phyloP scores from a whole-genome alignment of 2,329 filamentous ascomycete genomes.

The Phialophora chinensis region DNA sequence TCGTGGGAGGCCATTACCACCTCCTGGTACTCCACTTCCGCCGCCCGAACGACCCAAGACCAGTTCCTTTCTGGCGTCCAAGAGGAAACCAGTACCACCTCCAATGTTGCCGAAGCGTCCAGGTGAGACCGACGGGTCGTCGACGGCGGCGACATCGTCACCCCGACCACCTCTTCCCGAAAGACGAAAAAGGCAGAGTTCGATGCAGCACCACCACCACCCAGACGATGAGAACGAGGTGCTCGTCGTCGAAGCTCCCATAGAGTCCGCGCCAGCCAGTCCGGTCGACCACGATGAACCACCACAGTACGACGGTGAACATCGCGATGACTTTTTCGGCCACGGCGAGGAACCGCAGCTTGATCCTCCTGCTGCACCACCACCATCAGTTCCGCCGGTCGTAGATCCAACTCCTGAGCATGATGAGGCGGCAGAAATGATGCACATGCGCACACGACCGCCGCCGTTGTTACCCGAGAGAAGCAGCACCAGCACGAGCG shows the following conservation, averaged over 20 bases:
- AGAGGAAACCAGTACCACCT: constrained; percentile 67
- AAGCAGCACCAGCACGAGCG: background rate
- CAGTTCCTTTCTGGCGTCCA: constrained; percentile 64
- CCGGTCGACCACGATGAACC: constrained; percentile 47
- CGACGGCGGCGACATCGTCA: constrained; percentile 39
- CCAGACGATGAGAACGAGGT: constrained; percentile 54
- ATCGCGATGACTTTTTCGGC: constrained; percentile 39
- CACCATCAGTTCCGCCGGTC: background rate
- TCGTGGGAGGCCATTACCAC: constrained; percentile 79
- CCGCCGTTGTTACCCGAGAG: constrained; percentile 13
- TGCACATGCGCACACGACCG: background rate
- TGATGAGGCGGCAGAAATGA: constrained; percentile 1
- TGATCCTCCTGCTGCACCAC: background rate
- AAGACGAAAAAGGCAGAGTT: constrained; percentile 49
- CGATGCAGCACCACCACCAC: constrained; percentile 32
- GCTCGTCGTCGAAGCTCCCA: constrained; percentile 69
- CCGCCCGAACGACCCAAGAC: constrained; percentile 66
- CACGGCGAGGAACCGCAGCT: constrained; percentile 32
- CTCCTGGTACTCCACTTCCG: constrained; percentile 79
- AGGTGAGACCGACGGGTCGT: constrained; percentile 27
- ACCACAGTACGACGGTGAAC: background rate
- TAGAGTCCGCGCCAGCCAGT: constrained; percentile 65
- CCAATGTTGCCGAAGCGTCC: constrained; percentile 43
- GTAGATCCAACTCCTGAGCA: background rate
- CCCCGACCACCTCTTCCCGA: constrained; percentile 53